phyloP scores from a whole-genome alignment of 1,284 basidiomycete species.

The Vanrija sp. region DNA sequence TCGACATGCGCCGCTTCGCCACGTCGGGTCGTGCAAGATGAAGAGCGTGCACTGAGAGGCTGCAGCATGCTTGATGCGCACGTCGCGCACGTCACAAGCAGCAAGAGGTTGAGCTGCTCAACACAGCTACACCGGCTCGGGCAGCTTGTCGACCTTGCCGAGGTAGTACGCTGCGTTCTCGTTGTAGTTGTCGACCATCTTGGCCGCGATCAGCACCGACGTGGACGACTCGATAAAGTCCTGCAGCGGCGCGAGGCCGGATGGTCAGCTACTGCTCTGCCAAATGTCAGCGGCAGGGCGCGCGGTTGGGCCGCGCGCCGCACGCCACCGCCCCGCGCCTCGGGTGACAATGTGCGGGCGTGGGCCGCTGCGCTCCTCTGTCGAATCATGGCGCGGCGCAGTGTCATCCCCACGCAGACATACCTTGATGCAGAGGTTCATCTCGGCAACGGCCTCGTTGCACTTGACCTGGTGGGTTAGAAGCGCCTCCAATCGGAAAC shows the following conservation, averaged over 20 bases:
- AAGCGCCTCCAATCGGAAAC: conserved; percentile 29
- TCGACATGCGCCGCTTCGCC: no score
- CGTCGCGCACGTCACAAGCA: background rate
- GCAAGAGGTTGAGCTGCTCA: no score
- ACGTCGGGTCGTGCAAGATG: no score
- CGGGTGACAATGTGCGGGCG: no score
- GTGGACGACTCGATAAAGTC: conserved; percentile 36
- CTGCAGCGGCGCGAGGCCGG: conserved; percentile 13
- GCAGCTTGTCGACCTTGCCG: conserved; percentile 54
- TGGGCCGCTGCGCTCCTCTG: no score
- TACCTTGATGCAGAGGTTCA: conserved; percentile 47
- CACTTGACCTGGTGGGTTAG: conserved; percentile 41
- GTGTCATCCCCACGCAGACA: conserved; percentile 1
- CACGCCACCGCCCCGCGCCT: background rate
- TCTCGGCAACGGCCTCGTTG: conserved; percentile 46
- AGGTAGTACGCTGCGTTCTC: conserved; percentile 83
- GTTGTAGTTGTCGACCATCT: conserved; percentile 72
- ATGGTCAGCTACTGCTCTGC: no score
- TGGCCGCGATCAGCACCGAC: conserved; percentile 64
- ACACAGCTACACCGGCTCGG: conserved; percentile 22
- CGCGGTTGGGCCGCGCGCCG: background rate
- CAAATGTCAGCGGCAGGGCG: background rate
- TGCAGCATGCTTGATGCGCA: no score
- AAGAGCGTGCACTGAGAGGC: no score
- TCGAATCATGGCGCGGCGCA: no score